Base-by-base conservation (phyloP, 257 asterid species). In the Gentiana macrophylla region DNA sequence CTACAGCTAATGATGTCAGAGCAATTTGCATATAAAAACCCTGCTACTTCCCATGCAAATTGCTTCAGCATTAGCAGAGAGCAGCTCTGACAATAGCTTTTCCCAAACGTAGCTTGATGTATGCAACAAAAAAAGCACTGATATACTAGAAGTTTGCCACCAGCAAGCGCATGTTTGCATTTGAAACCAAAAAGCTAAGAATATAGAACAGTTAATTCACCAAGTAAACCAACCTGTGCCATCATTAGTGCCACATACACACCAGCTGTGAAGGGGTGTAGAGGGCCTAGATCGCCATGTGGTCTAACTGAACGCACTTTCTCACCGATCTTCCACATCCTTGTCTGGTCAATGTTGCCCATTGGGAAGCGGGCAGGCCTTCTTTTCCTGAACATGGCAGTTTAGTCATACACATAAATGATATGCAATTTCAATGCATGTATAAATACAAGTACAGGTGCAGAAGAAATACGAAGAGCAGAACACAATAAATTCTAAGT, bases 291-390 rank as follows among this genome's bases (percentile, higher is more conserved):
- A 72, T 87, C 94, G 60, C 96, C 94, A 0, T 84, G 82, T 24
- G 82, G 89, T 3, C 89, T 89, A 49, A 58, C 51, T 6, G 94
- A 78, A 46, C 94, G 70, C 10, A 87, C 96, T 0, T 74, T 77
- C 71, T 87, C 94, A 62, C 96, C 96, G 5, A 87, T 93, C 56
- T 73, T 87, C 96, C 94, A 87, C 94, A 87, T 84, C 54, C 96
- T 70, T 35, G 96, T 87, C 67, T 78, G 84, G 55, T 87, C 96
- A 43, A 87, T 87, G 60, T 87, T 87, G 60, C 96, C 96, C 96
- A 87, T 87, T 4, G 96, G 96, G 74, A 87, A 63, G 96, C 84
- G 37, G 96, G 96, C 50, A 87, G 60, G 55, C 68, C 68, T 32
- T 63, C 68, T 64, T 84, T 54, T 84, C 94, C 94, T 84, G 78